A percentile compares a stretch with the other conserved stretches of the same genome.
phyloP scores from a whole-genome alignment of 2,329 filamentous ascomycete species.

The Orbilia javanica region DNA sequence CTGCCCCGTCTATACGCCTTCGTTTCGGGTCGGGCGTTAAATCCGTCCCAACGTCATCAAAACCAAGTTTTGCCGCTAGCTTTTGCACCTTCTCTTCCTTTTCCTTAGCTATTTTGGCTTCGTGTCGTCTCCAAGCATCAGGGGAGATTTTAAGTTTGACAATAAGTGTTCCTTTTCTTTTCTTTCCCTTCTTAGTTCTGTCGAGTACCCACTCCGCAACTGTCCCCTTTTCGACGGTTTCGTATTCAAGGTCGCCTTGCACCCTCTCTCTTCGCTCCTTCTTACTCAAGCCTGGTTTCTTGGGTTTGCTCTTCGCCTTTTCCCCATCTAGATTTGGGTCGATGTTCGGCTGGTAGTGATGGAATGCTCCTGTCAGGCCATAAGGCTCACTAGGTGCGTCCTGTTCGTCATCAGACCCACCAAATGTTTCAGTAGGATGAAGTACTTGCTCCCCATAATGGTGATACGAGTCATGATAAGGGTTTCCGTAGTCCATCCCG shows the following conservation, averaged over 20 bases:
- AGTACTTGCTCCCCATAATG: conserved; percentile 27
- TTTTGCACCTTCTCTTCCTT: conserved; percentile 55
- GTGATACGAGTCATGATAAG: conserved; percentile 38
- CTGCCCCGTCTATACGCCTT: conserved; percentile 29
- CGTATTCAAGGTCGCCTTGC: conserved; percentile 44
- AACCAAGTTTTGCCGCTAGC: conserved; percentile 42
- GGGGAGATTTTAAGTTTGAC: conserved; percentile 48
- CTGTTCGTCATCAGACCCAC: conserved; percentile 30
- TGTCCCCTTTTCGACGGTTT: conserved; percentile 34
- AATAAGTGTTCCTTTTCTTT: conserved; percentile 38
- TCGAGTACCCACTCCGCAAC: conserved; percentile 54
- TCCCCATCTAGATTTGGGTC: conserved; percentile 18
- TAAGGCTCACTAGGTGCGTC: conserved; percentile 43
- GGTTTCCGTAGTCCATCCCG: conserved; percentile 23
- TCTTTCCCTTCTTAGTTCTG: conserved; percentile 48
- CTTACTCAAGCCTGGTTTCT: conserved; percentile 19
- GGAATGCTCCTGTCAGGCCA: conserved; percentile 27
- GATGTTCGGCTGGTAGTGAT: conserved; percentile 21
- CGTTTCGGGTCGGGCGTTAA: conserved; percentile 45
- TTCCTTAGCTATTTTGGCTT: conserved; percentile 28
- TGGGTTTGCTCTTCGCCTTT: conserved; percentile 31
- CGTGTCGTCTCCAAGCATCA: conserved; percentile 54
- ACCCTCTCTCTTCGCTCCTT: conserved; percentile 52
- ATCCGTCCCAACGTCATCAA: conserved; percentile 51
- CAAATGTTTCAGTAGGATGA: conserved; percentile 42